These are phyloP conservation scores for Alternaria sp. DNA, from an alignment of 2,329 filamentous ascomycete species.

Conservation along the genomic window DNA sequence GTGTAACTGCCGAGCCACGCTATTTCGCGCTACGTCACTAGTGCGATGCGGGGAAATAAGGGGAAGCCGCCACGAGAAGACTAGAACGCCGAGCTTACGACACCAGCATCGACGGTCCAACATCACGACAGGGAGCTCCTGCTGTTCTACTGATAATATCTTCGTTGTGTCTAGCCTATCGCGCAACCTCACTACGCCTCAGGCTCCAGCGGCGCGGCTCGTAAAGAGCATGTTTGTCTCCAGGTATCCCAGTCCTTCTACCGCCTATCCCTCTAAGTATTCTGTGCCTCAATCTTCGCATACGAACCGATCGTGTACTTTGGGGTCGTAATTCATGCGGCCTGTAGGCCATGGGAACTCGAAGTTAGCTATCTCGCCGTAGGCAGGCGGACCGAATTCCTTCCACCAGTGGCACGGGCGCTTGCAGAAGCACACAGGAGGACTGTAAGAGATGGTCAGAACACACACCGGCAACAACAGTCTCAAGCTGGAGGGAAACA, in stretches of 20 bases:
- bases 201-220: no score
- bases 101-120: not conserved
- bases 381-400: not conserved
- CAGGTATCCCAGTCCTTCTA: no score
- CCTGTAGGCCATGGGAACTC: not conserved
- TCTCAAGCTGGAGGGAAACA: not conserved
- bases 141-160: not conserved
- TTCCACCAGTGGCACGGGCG: not conserved
- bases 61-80: not conserved
- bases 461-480: not conserved
- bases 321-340: no score
- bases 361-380: not conserved
- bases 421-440: not conserved
- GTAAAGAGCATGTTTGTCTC: no score
- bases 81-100: not conserved
- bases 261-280: not conserved
- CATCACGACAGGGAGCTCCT: not conserved
- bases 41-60: conserved; percentile 15
- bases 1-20: conserved; percentile 17
- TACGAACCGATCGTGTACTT: not conserved
- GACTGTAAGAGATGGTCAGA: not conserved
- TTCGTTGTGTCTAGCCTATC: not conserved
- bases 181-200: no score
- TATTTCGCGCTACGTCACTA: conserved; percentile 3
- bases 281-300: not conserved